These are phyloP conservation scores for Chamaenerion angustifolium DNA, from an alignment of 345 rosid genomes.

Conservation along the genomic window DNA sequence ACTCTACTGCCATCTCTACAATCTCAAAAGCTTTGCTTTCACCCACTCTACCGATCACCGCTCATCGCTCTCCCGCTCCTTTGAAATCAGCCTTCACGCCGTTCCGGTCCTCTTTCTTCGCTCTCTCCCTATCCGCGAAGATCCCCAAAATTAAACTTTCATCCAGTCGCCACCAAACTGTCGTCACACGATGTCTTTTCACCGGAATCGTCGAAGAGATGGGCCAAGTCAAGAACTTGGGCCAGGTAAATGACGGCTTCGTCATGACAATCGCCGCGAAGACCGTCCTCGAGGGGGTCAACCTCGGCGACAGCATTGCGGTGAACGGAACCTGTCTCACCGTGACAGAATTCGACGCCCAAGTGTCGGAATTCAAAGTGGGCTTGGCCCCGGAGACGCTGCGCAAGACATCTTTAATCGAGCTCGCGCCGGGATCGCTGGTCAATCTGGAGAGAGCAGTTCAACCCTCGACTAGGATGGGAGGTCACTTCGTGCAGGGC, in stretches of 20 bases:
- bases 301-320: constrained; percentile 78
- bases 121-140: constrained; percentile 9
- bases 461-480: constrained; percentile 65
- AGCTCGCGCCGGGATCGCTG: constrained; percentile 49
- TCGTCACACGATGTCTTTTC: constrained; percentile 37
- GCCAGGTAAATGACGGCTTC: constrained; percentile 49
- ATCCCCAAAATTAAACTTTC: constrained; percentile 7
- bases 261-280: constrained; percentile 44
- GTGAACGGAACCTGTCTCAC: constrained; percentile 82
- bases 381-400: constrained; percentile 73
- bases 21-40: constrained; percentile 10
- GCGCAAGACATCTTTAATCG: constrained; percentile 58
- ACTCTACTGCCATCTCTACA: constrained; percentile 6
- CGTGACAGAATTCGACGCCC: constrained; percentile 45
- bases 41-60: constrained; percentile 6
- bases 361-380: constrained; percentile 39
- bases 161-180: constrained; percentile 9
- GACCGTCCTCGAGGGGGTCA: constrained; percentile 50
- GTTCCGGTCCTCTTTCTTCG: constrained; percentile 14
- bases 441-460: constrained; percentile 86
- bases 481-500: constrained; percentile 91
- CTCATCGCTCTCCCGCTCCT: background rate
- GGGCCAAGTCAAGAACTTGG: constrained; percentile 47
- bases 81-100: constrained; percentile 10
- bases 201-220: constrained; percentile 86